Conservation (phyloP, 306 rosid genomes). For the Glycine soja region DNA sequence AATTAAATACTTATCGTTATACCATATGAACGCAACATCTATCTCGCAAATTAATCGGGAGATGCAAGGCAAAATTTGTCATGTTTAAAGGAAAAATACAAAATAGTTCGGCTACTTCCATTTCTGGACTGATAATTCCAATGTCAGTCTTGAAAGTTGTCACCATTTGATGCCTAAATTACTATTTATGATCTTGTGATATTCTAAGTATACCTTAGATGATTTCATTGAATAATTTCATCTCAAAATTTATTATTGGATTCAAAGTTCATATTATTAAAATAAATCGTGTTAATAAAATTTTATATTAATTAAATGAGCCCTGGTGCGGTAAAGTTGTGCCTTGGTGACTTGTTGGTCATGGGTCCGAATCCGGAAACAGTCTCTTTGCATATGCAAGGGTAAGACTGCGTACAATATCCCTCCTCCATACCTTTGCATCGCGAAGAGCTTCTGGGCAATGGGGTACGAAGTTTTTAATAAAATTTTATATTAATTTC, state of each 20-base stretch:
- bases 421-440: too few species aligned
- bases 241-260: background rate
- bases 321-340: too few species aligned
- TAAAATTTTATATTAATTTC: too few species aligned
- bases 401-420: too few species aligned
- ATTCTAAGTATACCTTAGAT: background rate
- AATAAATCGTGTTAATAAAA: background rate
- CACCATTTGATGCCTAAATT: constrained; percentile 5
- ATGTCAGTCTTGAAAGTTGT: constrained; percentile 29
- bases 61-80: constrained; percentile 44
- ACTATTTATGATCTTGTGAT: background rate
- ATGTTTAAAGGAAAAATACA: background rate
- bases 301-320: too few species aligned
- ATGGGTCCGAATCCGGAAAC: too few species aligned
- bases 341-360: too few species aligned
- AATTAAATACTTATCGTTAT: background rate
- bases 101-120: constrained; percentile 2
- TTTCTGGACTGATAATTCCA: constrained; percentile 37
- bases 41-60: constrained; percentile 33
- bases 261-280: background rate
- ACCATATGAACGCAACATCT: constrained; percentile 34
- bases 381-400: too few species aligned
- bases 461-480: too few species aligned
- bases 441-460: too few species aligned
- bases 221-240: background rate